Evolutionary conservation across 352 stramenopile genomes (phyloP), one percentile per base, ranked within the genome.

Genomic region (Phytopythium boreale): DNA sequence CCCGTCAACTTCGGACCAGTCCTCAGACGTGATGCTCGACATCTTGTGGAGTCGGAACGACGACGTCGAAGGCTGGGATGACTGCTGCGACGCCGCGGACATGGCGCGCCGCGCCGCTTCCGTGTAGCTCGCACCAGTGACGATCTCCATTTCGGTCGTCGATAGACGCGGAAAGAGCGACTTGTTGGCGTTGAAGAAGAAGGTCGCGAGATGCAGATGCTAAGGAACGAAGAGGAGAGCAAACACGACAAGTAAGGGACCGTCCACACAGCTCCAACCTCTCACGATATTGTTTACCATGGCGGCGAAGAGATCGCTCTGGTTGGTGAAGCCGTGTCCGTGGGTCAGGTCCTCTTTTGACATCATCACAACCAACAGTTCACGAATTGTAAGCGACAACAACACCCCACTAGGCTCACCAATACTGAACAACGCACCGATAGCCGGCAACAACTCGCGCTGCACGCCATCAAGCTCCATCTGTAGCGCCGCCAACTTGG

Each of bases 131-230:
- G 61, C 36, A 53, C 75, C 64, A 24, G 72, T 67, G n/a, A 91
- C 70, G 52, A 88, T 79, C 71, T 93, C 82, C 2, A 69, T 68
- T 58, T 90, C 82, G 2, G 66, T 72, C 41, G 69, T 53, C 14
- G 73, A 86, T 8, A 94, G 66, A 19, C 79, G 76, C 10, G 64
- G 74, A 11, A 84, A 67, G 12, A 92, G 59, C 4, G 74, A 75
- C 64, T 89, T 66, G 59, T 87, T 86, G 10, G 79, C 73, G 57
- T 90, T 77, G 44, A 71, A 81, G 63, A 92, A 94, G 69, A 94
- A 92, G 26, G 84, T 86, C 34, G 83, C 75, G 12, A 85, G 74
- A 69, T 92, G 86, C 31, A 94, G 66, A 4, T 82, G 74, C 81
- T 90, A 46, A 50, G 34, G 61, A 64, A 22, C 3, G 66, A 63